Evolutionary conservation across 208 protist species (phyloP).

Genomic region (Eutreptiella sp.): DNA sequence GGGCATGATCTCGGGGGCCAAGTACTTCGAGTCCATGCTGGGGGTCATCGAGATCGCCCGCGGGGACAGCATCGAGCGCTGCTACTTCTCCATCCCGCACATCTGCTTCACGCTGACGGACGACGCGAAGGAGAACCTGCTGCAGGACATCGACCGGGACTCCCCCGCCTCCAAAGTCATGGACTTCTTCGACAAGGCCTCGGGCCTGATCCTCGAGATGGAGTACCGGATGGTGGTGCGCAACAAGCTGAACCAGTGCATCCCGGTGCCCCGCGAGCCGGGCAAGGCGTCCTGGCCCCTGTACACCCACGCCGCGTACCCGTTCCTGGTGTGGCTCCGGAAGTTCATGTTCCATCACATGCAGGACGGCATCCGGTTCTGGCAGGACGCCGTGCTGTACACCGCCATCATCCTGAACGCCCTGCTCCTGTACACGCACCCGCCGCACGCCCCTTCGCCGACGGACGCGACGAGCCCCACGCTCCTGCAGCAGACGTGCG

Average conservation of each 20-base stretch:
- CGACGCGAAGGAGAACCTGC: constrained; percentile 53
- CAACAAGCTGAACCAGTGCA: constrained; percentile 40
- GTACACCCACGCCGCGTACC: too few species aligned
- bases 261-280: too few species aligned
- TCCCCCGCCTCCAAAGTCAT: constrained; percentile 61
- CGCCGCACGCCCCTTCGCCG: too few species aligned
- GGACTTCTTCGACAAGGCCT: constrained; percentile 64
- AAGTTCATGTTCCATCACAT: too few species aligned
- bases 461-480: not conserved
- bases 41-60: constrained; percentile 66
- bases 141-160: constrained; percentile 63
- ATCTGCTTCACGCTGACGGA: constrained; percentile 56
- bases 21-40: too few species aligned
- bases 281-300: too few species aligned
- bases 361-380: constrained; percentile 44
- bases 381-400: constrained; percentile 51
- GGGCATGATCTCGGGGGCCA: too few species aligned
- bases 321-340: too few species aligned
- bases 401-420: constrained; percentile 53
- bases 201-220: constrained; percentile 71
- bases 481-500: not conserved
- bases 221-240: constrained; percentile 54
- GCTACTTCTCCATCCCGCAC: constrained; percentile 69
- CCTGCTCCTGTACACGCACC: constrained; percentile 47
- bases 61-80: constrained; percentile 54